A percentile compares a stretch with the other conserved stretches of the same genome.
These are phyloP conservation scores for Podospora pseudoanserina DNA, from an alignment of 495 filamentous ascomycete species.

Conservation along the genomic window DNA sequence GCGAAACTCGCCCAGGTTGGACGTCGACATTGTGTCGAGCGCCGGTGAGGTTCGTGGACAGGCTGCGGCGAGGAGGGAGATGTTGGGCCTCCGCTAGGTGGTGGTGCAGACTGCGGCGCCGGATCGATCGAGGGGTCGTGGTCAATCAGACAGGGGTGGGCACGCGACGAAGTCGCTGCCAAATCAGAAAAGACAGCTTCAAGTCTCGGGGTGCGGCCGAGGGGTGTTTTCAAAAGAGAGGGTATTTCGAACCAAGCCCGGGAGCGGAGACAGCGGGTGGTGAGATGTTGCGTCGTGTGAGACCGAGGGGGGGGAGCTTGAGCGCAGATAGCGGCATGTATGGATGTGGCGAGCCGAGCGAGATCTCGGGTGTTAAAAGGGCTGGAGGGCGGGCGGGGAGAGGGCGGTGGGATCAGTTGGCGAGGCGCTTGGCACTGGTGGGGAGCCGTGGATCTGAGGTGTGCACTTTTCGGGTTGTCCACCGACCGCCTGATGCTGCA, in stretches of 20 bases:
- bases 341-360: slow-evolving; percentile 27
- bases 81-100: not conserved
- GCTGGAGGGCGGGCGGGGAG: not conserved
- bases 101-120: slow-evolving; percentile 14
- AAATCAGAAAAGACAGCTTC: not conserved
- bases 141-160: not conserved
- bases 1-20: slow-evolving; percentile 46
- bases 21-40: slow-evolving; percentile 27
- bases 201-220: not conserved
- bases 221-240: not conserved
- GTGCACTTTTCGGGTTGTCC: not conserved
- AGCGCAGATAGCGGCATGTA: slow-evolving; percentile 21
- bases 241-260: slow-evolving; percentile 6
- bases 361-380: not conserved
- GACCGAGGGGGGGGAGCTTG: slow-evolving; percentile 1
- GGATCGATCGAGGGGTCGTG: slow-evolving; percentile 1
- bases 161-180: slow-evolving; percentile 7
- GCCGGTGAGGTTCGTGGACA: slow-evolving; percentile 7
- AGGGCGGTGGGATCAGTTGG: not conserved
- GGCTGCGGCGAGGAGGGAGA: slow-evolving; percentile 8
- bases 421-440: not conserved
- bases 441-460: no score
- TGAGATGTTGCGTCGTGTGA: slow-evolving; percentile 1
- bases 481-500: not conserved
- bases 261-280: not conserved